These are phyloP conservation scores for Ulota crispa DNA, from an alignment of 225 moss, liverwort and hornwort genomes.

Conservation along the genomic window DNA sequence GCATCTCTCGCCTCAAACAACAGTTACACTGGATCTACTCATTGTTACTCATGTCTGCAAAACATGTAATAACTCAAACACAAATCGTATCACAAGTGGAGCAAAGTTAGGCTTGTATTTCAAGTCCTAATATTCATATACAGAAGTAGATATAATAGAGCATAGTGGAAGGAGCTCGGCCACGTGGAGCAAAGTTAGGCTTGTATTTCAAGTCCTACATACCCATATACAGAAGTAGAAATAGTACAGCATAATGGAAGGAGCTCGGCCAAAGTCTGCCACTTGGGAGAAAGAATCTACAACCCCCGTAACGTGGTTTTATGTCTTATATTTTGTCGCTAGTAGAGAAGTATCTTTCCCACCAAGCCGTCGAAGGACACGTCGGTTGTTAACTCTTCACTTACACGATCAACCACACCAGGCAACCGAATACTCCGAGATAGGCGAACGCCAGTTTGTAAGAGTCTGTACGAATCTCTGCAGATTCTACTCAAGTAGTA, in stretches of 20 bases:
- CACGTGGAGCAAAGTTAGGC: too few relatives aligned
- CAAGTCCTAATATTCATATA: conserved; percentile 13
- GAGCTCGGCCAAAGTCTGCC: background rate
- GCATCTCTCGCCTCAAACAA: background rate
- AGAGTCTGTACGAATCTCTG: conserved; percentile 26
- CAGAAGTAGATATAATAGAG: conserved; percentile 15
- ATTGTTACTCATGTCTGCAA: background rate
- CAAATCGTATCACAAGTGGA: background rate
- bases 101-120: conserved; percentile 9
- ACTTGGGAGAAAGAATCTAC: conserved; percentile 18
- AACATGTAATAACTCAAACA: background rate
- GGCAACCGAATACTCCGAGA: background rate
- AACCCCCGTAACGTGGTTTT: conserved; percentile 8
- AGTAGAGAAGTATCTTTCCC: background rate
- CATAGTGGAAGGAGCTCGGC: background rate
- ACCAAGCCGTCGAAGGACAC: background rate
- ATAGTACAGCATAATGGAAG: too few relatives aligned
- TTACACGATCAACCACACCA: background rate
- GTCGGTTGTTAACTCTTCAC: background rate
- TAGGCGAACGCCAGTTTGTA: background rate
- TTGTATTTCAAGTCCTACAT: too few relatives aligned
- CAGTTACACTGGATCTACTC: background rate
- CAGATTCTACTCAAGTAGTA: conserved; percentile 15
- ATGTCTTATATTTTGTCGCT: background rate
- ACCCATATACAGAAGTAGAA: too few relatives aligned